Evolutionary conservation across 2,329 filamentous ascomycete species (phyloP).

Genomic region (Aspergillus bombycis): DNA sequence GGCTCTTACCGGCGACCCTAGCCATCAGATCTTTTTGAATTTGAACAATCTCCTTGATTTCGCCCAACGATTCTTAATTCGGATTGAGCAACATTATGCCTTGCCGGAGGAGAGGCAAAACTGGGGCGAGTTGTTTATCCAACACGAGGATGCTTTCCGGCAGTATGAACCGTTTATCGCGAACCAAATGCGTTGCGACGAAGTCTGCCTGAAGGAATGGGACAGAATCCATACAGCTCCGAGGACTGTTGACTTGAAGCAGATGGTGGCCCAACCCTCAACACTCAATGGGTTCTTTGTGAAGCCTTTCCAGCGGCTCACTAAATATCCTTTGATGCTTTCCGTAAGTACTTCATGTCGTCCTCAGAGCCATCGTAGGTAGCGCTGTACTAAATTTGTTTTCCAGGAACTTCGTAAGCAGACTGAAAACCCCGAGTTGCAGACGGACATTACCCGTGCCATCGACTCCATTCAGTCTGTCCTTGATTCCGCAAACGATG

Average conservation of each 20-base stretch:
- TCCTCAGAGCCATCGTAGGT: background rate
- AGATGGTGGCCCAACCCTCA: constrained; percentile 84
- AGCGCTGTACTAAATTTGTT: constrained; percentile 3
- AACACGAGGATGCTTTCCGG: constrained; percentile 82
- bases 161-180: constrained; percentile 98
- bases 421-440: constrained; percentile 70
- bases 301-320: constrained; percentile 93
- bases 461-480: constrained; percentile 82
- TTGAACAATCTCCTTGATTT: constrained; percentile 94
- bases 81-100: constrained; percentile 93
- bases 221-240: constrained; percentile 77
- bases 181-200: constrained; percentile 89
- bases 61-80: constrained; percentile 90
- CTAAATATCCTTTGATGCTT: constrained; percentile 90
- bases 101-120: constrained; percentile 75
- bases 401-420: constrained; percentile 81
- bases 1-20: constrained; percentile 82
- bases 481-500: constrained; percentile 82
- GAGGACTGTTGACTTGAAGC: constrained; percentile 65
- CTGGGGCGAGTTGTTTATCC: constrained; percentile 90
- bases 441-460: constrained; percentile 72
- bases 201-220: constrained; percentile 81
- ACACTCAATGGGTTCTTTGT: constrained; percentile 89
- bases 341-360: constrained; percentile 58
- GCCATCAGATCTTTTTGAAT: constrained; percentile 96